A percentile compares a stretch with the other conserved stretches of the same genome.
These are phyloP conservation scores for Myriangium duriaei DNA, from an alignment of 2,329 filamentous ascomycete species.

Conservation along the genomic window DNA sequence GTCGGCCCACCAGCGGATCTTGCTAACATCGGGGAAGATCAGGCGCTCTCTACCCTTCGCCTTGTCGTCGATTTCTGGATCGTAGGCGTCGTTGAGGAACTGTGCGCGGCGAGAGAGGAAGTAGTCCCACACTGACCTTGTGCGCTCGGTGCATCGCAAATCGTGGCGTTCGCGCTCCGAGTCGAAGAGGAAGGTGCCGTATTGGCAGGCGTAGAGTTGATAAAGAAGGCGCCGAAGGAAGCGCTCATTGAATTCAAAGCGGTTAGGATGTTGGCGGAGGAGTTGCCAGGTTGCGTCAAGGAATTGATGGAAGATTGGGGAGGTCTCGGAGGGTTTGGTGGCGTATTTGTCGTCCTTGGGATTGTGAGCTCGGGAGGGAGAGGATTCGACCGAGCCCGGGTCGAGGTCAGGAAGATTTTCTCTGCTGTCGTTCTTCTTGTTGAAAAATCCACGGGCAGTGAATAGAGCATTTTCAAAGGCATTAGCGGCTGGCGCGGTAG, in stretches of 20 bases:
- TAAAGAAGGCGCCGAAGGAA: conserved; percentile 83
- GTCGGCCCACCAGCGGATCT: conserved; percentile 90
- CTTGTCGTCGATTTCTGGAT: conserved; percentile 62
- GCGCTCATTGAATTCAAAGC: conserved; percentile 93
- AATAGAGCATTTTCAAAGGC: conserved; percentile 77
- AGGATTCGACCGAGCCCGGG: conserved; percentile 19
- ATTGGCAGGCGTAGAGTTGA: conserved; percentile 91
- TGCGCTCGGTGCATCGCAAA: conserved; percentile 13
- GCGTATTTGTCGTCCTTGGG: conserved; percentile 51
- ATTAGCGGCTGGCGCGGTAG: conserved; percentile 41
- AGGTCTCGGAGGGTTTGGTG: conserved; percentile 80
- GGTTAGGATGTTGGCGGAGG: conserved; percentile 67
- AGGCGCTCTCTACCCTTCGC: conserved; percentile 69
- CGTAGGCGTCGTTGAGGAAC: conserved; percentile 73
- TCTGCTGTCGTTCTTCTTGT: conserved; percentile 58
- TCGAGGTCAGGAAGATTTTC: conserved; percentile 37
- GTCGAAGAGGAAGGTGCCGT: conserved; percentile 92
- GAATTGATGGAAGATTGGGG: conserved; percentile 95
- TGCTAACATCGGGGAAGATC: conserved; percentile 59
- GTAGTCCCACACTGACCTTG: conserved; percentile 85
- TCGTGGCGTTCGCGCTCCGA: conserved; percentile 61
- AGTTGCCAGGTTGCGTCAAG: conserved; percentile 89
- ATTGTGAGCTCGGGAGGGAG: conserved; percentile 23
- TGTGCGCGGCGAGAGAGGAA: conserved; percentile 70
- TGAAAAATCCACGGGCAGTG: conserved; percentile 74